These are phyloP conservation scores for Colletotrichum sp. DNA, from an alignment of 2,329 filamentous ascomycete genomes.

Conservation along the genomic window DNA sequence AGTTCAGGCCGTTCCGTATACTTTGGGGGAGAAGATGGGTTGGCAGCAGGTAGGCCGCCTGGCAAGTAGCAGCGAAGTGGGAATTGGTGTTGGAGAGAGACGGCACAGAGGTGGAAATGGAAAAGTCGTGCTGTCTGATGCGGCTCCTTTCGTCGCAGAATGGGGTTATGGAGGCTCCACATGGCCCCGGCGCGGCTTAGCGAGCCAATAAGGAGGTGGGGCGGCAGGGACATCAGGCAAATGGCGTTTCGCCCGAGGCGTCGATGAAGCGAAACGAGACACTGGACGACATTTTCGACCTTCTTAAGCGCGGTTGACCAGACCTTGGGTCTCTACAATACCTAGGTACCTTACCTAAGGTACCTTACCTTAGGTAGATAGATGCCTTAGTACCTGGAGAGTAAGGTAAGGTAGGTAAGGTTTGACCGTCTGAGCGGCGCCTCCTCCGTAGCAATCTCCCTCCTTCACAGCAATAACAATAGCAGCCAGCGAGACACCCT, in stretches of 20 bases:
- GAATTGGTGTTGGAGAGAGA: not conserved
- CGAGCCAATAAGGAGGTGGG: conserved; percentile 26
- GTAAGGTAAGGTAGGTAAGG: not conserved
- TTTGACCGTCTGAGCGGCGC: not conserved
- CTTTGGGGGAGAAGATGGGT: not conserved
- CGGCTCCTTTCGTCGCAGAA: conserved; percentile 40
- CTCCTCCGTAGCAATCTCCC: conserved; percentile 1
- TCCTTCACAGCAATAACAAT: not conserved
- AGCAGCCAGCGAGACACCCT: not conserved
- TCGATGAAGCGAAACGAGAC: conserved; percentile 42
- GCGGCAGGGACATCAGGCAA: conserved; percentile 32
- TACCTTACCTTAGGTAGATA: no score
- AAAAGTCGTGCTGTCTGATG: conserved; percentile 22
- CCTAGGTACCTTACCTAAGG: no score
- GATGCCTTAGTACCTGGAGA: not conserved
- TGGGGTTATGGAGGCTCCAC: conserved; percentile 24
- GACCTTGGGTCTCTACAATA: not conserved
- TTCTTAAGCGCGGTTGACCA: conserved; percentile 5
- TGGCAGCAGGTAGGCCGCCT: not conserved
- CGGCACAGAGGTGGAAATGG: not conserved
- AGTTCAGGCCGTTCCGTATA: not conserved
- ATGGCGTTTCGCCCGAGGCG: conserved; percentile 41
- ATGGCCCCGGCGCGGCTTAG: conserved; percentile 16
- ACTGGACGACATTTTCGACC: conserved; percentile 7
- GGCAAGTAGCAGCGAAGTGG: not conserved